A percentile compares a stretch with the other conserved stretches of the same genome.
Evolutionary conservation across 495 filamentous ascomycete species (phyloP).

Genomic region (Hypomontagnella submonticulosa): DNA sequence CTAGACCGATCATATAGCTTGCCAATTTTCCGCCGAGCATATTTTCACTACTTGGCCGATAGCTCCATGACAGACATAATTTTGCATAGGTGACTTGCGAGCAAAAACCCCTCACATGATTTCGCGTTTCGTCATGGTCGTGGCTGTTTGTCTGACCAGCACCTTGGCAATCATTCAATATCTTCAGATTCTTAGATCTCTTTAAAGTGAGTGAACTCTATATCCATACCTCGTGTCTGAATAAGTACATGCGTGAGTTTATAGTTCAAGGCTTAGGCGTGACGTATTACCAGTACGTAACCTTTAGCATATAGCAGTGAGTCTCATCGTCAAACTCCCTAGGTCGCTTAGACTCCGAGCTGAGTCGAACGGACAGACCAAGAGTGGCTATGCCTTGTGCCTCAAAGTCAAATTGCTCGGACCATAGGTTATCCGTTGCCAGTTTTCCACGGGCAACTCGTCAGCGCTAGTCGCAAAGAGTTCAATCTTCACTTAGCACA

Average conservation of each 20-base stretch:
- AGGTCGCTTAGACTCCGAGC: not conserved
- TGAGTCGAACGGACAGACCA: not conserved
- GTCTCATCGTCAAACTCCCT: too few relatives aligned
- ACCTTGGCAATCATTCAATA: constrained; percentile 21
- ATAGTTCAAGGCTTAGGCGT: too few relatives aligned
- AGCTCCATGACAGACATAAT: not conserved
- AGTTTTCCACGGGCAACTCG: too few relatives aligned
- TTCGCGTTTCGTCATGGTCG: constrained; percentile 8
- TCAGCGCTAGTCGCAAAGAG: too few relatives aligned
- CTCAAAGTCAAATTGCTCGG: not conserved
- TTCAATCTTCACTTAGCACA: too few relatives aligned
- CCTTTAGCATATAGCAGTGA: too few relatives aligned
- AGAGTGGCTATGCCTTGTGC: constrained; percentile 7
- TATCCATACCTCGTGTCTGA: too few relatives aligned
- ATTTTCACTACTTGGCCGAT: constrained; percentile 14
- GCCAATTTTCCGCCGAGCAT: not conserved
- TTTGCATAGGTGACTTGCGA: not conserved
- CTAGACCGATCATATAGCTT: constrained; percentile 1
- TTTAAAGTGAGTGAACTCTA: too few relatives aligned
- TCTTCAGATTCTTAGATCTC: too few relatives aligned
- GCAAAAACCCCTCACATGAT: not conserved
- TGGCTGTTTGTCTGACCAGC: constrained; percentile 4
- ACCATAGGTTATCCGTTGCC: too few relatives aligned
- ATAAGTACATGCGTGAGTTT: too few relatives aligned
- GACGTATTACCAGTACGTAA: too few relatives aligned